A percentile compares a stretch with the other conserved stretches of the same genome.
These are phyloP conservation scores for Aspergillus sp. DNA, from an alignment of 2,329 filamentous ascomycete species.

Conservation along the genomic window DNA sequence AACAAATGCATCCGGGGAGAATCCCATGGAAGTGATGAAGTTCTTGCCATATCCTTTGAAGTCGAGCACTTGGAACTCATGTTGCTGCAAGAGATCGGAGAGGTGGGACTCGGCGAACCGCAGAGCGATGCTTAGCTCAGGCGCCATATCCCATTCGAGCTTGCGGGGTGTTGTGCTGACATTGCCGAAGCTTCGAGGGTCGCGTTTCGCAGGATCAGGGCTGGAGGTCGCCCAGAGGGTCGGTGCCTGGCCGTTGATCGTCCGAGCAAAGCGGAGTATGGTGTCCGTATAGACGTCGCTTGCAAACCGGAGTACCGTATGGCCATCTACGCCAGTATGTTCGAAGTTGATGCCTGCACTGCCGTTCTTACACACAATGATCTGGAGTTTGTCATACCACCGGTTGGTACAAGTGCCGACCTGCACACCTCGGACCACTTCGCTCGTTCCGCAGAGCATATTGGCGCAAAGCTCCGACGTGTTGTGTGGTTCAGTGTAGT, in stretches of 20 bases:
- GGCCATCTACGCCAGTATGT: conserved; percentile 95
- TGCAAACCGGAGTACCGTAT: conserved; percentile 93
- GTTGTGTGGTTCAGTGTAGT: conserved; percentile 82
- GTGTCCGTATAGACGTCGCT: conserved; percentile 98
- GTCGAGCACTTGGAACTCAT: conserved; percentile 91
- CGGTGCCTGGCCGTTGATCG: conserved; percentile 91
- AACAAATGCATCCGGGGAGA: conserved; percentile 95
- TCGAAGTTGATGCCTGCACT: conserved; percentile 99
- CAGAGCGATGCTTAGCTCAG: conserved; percentile 85
- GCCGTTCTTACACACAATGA: conserved; percentile 98
- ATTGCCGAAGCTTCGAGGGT: conserved; percentile 87
- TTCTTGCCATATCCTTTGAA: conserved; percentile 91
- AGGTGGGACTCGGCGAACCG: conserved; percentile 94
- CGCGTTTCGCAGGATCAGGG: conserved; percentile 88
- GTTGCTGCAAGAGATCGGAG: conserved; percentile 92
- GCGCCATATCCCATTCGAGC: conserved; percentile 95
- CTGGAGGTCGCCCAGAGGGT: conserved; percentile 88
- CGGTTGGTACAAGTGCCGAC: conserved; percentile 97
- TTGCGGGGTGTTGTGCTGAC: conserved; percentile 94
- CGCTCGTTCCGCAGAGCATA: conserved; percentile 94
- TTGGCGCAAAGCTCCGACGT: conserved; percentile 90
- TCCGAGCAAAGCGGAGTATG: conserved; percentile 89
- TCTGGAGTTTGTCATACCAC: conserved; percentile 99
- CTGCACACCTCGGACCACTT: conserved; percentile 89
- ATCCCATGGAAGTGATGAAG: conserved; percentile 95